Evolutionary conservation across 768 basidiomycete species (phyloP).

Genomic region (Phaffia tasmanica): DNA sequence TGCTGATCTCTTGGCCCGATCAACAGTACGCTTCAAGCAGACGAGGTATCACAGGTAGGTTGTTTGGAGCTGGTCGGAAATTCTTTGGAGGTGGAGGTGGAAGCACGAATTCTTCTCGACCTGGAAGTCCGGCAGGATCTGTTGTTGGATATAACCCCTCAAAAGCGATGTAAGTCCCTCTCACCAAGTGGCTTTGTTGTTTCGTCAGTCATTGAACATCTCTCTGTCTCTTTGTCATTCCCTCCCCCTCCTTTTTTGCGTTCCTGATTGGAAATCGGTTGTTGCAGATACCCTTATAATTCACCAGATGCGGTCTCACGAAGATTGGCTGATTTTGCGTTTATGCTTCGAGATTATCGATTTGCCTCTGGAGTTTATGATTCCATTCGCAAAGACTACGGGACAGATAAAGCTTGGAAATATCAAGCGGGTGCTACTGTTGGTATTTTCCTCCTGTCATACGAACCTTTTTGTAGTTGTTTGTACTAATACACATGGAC

Average conservation of each 20-base stretch:
- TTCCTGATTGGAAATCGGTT: neutral
- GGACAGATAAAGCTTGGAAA: constrained; percentile 37
- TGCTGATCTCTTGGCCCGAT: neutral
- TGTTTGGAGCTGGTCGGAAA: constrained; percentile 41
- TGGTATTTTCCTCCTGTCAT: constrained; percentile 33
- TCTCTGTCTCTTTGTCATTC: neutral
- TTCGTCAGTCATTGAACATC: neutral
- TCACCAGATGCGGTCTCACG: constrained; percentile 41
- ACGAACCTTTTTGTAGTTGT: neutral
- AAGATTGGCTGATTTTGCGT: constrained; percentile 90
- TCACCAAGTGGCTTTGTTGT: neutral
- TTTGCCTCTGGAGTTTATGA: constrained; percentile 78
- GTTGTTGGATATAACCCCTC: constrained; percentile 33
- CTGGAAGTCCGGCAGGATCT: constrained; percentile 31
- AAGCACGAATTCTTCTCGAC: constrained; percentile 28
- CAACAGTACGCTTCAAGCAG: constrained; percentile 25
- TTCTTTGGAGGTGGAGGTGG: constrained; percentile 36
- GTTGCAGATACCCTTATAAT: constrained; percentile 35
- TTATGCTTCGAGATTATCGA: constrained; percentile 79
- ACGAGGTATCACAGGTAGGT: constrained; percentile 38
- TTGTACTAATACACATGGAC: constrained; percentile 13
- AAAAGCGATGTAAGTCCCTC: constrained; percentile 38
- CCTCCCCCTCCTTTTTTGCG: neutral
- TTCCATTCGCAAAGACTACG: constrained; percentile 60
- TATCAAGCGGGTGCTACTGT: constrained; percentile 59